Evolutionary conservation across 1,139 yeast genomes (phyloP), one percentile per base, ranked within the genome.

Genomic region (Geotrichum carabidarum): DNA sequence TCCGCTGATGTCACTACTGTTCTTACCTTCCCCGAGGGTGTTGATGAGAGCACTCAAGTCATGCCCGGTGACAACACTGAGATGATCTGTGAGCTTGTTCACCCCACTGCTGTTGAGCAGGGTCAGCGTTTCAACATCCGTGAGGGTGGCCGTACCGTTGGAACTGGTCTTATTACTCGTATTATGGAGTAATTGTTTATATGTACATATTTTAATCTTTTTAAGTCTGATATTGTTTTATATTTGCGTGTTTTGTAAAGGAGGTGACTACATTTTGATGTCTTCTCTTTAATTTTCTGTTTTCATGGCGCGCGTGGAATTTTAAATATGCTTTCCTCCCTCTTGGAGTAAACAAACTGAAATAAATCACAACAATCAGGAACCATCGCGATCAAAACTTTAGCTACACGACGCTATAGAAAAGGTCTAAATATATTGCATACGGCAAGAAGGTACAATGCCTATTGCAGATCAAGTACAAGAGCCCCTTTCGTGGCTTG

Each of bases 101-200:
- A 83, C 78, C 93, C 96, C 71, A 88, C 95, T 65, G 96, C 98
- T 63, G 72, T 94, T 64, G 99, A 93, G 79, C 84, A 86, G 68
- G 95, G 95, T 74, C 96, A 90, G 79, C 88, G 98, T 77, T 93
- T 93, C 86, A 93, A 93, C 83, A 82, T 93, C 73, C 94, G 99
- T 84, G 99, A 93, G 80, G 98, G 99, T 78, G 98, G 98, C 73
- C 88, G 85, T 78, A 93, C 99, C 62, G 98, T 93, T 65, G 99
- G 97, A 75, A 93, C 99, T 66, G 99, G 99, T 79, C 79, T 93
- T 78, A 83, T 93, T 67, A 93, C 99, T 68, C 86, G 96, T 78
- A 86, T 93, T 74, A 75, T 89, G 66, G 96, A 87, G 75, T 83
- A 71, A 65, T 42, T 48, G 31, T 41, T n/a, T 34, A 27, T 44